Evolutionary conservation across 495 filamentous ascomycete species (phyloP), one percentile per base, ranked within the genome.

Genomic region (Letharia lupina): DNA sequence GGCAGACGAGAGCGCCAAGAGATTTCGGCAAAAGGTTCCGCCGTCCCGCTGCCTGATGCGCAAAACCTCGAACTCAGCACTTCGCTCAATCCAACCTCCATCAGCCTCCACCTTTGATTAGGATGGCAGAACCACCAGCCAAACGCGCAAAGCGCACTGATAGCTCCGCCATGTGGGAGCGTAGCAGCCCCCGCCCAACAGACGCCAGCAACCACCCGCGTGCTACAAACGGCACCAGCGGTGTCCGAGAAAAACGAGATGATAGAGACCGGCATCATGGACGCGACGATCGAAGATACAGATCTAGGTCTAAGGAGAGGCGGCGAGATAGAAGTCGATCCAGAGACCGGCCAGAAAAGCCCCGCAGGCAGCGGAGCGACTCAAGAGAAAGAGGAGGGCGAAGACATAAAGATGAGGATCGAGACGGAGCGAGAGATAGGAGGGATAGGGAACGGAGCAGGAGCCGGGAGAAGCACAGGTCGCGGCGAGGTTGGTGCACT

Each of bases 101-200:
- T 35, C 52, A 56, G 13, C 28, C 3, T 54, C 20, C 4, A 16
- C 11, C n/a, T 4, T 8, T 1, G 4, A 23, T 3, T 18, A 45
- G 0, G 2, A 84, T 84, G 82, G 72, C 79, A 18, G 83, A 85
- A 61, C 83, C 81, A 35, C 80, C 81, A 58, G 70, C 80, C 48
- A 85, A 86, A 69, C 83, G 83, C 48, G 74, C 81, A 42, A 80
- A 81, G 62, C 78, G 81, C 23, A 76, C 76, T 23, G 81, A 84
- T 62, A 84, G 80, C 71, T 74, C 80, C 10, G 69, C 77, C 20
- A 84, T 82, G 80, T 83, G 81, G 81, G 82, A 84, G 57, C 76
- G 74, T 52, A 76, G 77, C 61, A 64, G 68, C 20, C 66, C 70
- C 15, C 73, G 69, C 52, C 58, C 45, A 4, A 62, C 60, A 52